Conservation (phyloP, 1,284 basidiomycete species). For the Bondarzewia mesenterica region DNA sequence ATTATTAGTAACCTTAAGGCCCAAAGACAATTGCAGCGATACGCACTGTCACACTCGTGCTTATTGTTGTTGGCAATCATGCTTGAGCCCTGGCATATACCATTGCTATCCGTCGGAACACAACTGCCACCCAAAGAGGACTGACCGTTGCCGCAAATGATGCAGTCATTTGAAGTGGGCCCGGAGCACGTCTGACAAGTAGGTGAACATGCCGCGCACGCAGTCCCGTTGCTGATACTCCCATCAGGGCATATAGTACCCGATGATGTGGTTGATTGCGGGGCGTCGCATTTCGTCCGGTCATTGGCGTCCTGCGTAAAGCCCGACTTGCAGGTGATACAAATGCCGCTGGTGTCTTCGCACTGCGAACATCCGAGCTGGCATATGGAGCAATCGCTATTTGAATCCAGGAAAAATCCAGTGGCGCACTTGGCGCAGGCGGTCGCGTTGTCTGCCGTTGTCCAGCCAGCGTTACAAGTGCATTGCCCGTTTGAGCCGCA, state of each 20-base stretch:
- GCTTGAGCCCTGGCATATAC: constrained; percentile 62
- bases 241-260: constrained; percentile 57
- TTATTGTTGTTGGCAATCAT: constrained; percentile 78
- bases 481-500: constrained; percentile 63
- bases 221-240: constrained; percentile 50
- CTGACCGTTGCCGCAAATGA: constrained; percentile 51
- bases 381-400: constrained; percentile 68
- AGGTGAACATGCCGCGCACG: constrained; percentile 53
- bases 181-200: constrained; percentile 67
- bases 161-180: constrained; percentile 59
- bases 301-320: constrained; percentile 63
- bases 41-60: constrained; percentile 70
- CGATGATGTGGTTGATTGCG: constrained; percentile 36
- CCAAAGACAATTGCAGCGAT: background rate
- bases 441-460: constrained; percentile 57
- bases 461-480: constrained; percentile 71
- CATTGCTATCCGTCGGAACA: constrained; percentile 53
- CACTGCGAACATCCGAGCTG: constrained; percentile 64
- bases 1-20: background rate
- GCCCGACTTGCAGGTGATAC: constrained; percentile 59
- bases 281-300: constrained; percentile 54
- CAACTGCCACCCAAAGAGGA: constrained; percentile 60
- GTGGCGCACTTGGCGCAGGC: constrained; percentile 62
- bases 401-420: constrained; percentile 66
- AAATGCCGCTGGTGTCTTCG: constrained; percentile 55